Conservation (phyloP, 2,329 filamentous ascomycete genomes). For the Colletotrichum trifolii region DNA sequence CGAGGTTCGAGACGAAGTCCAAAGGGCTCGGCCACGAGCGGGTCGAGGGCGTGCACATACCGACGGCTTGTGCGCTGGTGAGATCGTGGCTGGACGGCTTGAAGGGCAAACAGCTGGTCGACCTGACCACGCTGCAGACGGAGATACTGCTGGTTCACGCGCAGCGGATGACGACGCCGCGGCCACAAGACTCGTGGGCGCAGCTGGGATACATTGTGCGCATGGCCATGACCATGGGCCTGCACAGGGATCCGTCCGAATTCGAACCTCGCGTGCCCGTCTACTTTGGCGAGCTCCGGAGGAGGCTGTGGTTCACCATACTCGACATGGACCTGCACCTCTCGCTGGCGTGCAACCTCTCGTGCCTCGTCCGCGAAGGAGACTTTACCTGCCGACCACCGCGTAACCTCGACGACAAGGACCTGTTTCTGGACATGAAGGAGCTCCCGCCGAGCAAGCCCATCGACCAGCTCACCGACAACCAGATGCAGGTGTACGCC, state of each 20-base stretch:
- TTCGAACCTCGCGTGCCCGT: constrained; percentile 60
- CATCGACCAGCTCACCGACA: constrained; percentile 63
- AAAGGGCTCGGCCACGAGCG: constrained; percentile 63
- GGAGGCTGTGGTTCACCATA: constrained; percentile 67
- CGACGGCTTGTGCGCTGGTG: constrained; percentile 66
- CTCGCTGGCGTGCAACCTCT: constrained; percentile 63
- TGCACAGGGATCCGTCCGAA: constrained; percentile 67
- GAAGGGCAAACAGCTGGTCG: constrained; percentile 62
- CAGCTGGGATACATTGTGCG: constrained; percentile 66
- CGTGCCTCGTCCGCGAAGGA: constrained; percentile 61
- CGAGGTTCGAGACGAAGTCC: constrained; percentile 62
- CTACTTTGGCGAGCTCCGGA: constrained; percentile 63
- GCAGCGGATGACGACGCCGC: constrained; percentile 59
- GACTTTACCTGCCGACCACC: constrained; percentile 66
- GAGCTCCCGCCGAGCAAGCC: constrained; percentile 61
- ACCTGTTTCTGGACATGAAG: constrained; percentile 59
- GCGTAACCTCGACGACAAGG: constrained; percentile 63
- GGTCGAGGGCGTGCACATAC: constrained; percentile 65
- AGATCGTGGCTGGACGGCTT: constrained; percentile 64
- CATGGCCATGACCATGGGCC: constrained; percentile 69
- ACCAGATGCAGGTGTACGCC: constrained; percentile 65
- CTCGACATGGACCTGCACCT: constrained; percentile 67
- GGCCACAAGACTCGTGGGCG: constrained; percentile 63
- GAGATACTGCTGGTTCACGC: constrained; percentile 65
- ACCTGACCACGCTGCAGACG: constrained; percentile 64